Base-by-base conservation (phyloP, 1,139 yeast species). In the Taphrina wiesneri region DNA sequence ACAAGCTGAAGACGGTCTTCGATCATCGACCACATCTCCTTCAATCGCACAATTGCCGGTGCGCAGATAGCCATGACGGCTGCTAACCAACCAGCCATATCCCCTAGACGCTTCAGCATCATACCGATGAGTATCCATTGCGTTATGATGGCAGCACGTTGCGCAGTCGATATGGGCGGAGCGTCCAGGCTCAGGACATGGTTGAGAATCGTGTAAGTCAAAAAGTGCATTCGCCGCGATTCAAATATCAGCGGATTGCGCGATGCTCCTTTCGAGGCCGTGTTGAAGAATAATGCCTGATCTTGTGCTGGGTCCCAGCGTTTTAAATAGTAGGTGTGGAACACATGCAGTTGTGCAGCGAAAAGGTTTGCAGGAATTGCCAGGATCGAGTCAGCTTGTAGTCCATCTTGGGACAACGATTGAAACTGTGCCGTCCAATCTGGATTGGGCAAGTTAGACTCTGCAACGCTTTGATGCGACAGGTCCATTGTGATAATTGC, bases 31-130 rank as follows among this genome's bases (percentile, higher is more conserved):
- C 99, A 93, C 2, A 91, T 82, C 69, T 83, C 83, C 30, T 83
- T 79, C 62, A 93, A 78, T 70, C 99, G 82, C 67, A 92, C 78
- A 2, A 92, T 82, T 0, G 97, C 96, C 66, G 88, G 86, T 0
- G 96, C 89, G 72, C 96, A 86, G 1, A 92, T 81, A 1, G 88
- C 82, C 0, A 95, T 86, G 0, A 96, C 91, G 71, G 92, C 86
- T 0, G 97, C 97, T 43, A 90, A 78, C 98, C 98, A 93, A 34
- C 96, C 87, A 0, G 92, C 92, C 93, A 91, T 90, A 74, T 93
- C 96, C 61, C 99, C 99, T 30, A 84, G 79, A 70, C 84, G 85
- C 73, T 90, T 96, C 69, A 92, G 82, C 41, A 82, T 78, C 70
- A 89, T 85, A 3, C 97, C 98, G 57, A 92, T 79, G 70, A 86